phyloP scores from a whole-genome alignment of 352 stramenopile species.

The Globisporangium sylvaticum region DNA sequence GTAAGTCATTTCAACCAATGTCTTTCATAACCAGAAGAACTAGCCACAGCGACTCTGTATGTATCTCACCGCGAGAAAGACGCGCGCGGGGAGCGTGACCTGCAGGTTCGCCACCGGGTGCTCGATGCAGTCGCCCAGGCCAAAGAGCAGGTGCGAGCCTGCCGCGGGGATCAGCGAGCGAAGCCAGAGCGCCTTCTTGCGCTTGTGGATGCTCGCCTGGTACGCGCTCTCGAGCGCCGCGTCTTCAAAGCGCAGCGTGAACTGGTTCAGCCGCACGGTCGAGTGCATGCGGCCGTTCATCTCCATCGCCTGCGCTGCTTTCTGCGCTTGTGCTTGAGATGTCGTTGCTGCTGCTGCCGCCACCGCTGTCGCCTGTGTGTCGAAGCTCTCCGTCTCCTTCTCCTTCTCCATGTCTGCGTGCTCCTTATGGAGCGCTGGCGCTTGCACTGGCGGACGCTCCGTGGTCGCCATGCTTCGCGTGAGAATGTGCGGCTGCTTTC shows the following conservation, averaged over 20 bases:
- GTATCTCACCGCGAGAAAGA: slow-evolving; percentile 49
- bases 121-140: slow-evolving; percentile 64
- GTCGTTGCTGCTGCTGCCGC: background rate
- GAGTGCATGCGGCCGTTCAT: slow-evolving; percentile 40
- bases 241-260: slow-evolving; percentile 79
- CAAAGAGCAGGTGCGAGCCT: slow-evolving; percentile 72
- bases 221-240: slow-evolving; percentile 57
- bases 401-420: background rate
- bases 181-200: slow-evolving; percentile 83
- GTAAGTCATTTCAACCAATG: background rate
- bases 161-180: slow-evolving; percentile 72
- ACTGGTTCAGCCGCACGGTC: slow-evolving; percentile 79
- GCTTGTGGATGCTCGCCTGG: slow-evolving; percentile 53
- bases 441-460: background rate
- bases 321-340: background rate
- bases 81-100: slow-evolving; percentile 62
- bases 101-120: slow-evolving; percentile 61
- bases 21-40: background rate
- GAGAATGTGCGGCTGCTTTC: background rate
- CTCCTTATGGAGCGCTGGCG: background rate
- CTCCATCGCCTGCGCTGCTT: slow-evolving; percentile 4
- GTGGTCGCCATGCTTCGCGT: background rate
- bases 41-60: background rate
- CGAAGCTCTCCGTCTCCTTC: background rate
- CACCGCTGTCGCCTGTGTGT: slow-evolving; percentile 1